Base-by-base conservation (phyloP, 2,329 filamentous ascomycete genomes). In the Amphichorda felina region DNA sequence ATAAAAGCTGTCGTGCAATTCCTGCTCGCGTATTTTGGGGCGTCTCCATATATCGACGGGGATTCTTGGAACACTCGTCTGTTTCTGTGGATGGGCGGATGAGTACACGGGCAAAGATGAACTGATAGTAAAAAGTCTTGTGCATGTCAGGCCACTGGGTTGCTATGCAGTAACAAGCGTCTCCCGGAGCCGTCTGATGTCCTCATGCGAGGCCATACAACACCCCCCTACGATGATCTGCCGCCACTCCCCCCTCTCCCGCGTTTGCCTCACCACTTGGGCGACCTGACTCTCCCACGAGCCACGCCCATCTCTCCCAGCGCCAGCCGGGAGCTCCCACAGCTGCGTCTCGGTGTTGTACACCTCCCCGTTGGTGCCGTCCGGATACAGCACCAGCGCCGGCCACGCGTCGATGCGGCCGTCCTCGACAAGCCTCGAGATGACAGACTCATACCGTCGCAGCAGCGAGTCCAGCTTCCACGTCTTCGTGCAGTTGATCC, bases 401-500 rank as follows among this genome's bases (percentile, higher is more conserved):
- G 75, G 75, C 58, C 63, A 66, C 5, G 49, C 46, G 0, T 40
- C 15, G 2, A 64, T 35, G 11, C 53, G 44, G 1, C 59, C 56
- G 4, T 50, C 43, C 4, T 47, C 35, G 2, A 63, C 38, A 43
- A 72, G 35, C n/a, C 39, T 42, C 8, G 41, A 39, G 13, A 76
- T 50, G 8, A 59, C 63, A 4, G 55, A 59, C 45, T 79, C 72
- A 34, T 72, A 79, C 33, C 67, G 59, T 14, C 52, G 55, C 14
- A 84, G 54, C 13, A 81, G 54, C 1, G 55, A 48, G 2, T 68
- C 65, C 21, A 84, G 59, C 50, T 80, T 76, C 34, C 68, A 62
- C 24, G 82, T 66, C 50, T 79, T 81, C 26, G 69, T 82, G 51
- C 78, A 82, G 53, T 82, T 82, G 47, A 82, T 68, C 2, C 79